These are phyloP conservation scores for Microdochium nivale DNA, from an alignment of 2,329 filamentous ascomycete genomes.

Conservation along the genomic window DNA sequence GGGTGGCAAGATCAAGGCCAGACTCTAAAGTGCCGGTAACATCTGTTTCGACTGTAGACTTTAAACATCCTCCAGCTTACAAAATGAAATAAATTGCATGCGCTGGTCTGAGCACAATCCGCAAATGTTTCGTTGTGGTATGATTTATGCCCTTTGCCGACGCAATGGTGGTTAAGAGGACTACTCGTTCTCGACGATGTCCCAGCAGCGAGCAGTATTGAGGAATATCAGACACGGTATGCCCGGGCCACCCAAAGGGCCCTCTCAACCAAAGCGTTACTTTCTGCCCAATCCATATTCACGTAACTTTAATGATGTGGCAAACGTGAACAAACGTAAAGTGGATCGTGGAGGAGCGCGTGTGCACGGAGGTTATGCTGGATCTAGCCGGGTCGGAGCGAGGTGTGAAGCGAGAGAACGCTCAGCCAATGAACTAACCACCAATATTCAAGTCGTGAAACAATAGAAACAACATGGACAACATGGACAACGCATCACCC, in stretches of 20 bases:
- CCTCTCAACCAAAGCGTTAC: too few relatives aligned
- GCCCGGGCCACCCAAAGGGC: too few relatives aligned
- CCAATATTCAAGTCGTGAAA: too few relatives aligned
- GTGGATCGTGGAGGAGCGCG: background rate
- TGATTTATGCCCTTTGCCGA: too few relatives aligned
- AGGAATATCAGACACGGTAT: too few relatives aligned
- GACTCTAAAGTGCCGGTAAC: slow-evolving; percentile 27
- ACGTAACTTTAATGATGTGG: background rate
- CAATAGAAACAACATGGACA: background rate
- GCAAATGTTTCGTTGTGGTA: too few relatives aligned
- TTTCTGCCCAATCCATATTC: background rate
- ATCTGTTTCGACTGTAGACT: slow-evolving; percentile 1
- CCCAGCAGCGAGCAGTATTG: too few relatives aligned
- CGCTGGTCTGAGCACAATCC: too few relatives aligned
- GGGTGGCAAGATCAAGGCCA: slow-evolving; percentile 41
- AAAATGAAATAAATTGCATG: background rate
- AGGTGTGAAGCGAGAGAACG: background rate
- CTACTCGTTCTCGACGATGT: too few relatives aligned
- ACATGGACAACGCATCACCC: background rate
- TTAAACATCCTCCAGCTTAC: background rate
- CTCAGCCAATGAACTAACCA: background rate
- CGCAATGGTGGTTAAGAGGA: too few relatives aligned
- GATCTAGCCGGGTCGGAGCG: background rate
- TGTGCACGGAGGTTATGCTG: background rate
- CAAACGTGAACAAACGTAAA: background rate